A percentile compares a stretch with the other conserved stretches of the same genome.
These are phyloP conservation scores for Yamadazyma ubonensis DNA, from an alignment of 805 yeast species.

Conservation along the genomic window DNA sequence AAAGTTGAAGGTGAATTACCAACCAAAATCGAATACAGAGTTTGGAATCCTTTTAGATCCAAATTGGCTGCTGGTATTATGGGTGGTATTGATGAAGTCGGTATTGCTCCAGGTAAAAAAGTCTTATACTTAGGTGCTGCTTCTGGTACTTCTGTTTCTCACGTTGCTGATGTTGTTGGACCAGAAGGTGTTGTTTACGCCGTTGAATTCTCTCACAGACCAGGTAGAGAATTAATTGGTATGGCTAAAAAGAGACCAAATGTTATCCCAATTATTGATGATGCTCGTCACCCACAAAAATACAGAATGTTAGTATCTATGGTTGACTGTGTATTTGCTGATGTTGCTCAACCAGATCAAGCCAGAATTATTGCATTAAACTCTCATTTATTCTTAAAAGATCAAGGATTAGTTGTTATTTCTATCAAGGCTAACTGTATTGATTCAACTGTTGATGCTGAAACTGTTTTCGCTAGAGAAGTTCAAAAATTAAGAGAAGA, in stretches of 20 bases:
- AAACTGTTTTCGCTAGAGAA: conserved; percentile 98
- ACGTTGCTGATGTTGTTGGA: conserved; percentile 97
- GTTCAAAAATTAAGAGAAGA: conserved; percentile 98
- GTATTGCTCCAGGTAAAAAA: conserved; percentile 97
- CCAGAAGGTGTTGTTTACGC: conserved; percentile 99
- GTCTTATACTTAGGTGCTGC: conserved; percentile 98
- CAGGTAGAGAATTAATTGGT: conserved; percentile 97
- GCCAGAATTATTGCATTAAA: conserved; percentile 99
- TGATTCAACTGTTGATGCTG: conserved; percentile 99
- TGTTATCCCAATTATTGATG: conserved; percentile 97
- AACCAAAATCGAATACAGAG: conserved; percentile 97
- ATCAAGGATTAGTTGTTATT: conserved; percentile 97
- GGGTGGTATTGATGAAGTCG: conserved; percentile 98
- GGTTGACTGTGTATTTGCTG: conserved; percentile 99
- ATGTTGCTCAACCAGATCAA: conserved; percentile 99
- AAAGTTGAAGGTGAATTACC: conserved; percentile 84
- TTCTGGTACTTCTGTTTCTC: conserved; percentile 98
- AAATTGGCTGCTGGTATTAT: conserved; percentile 99
- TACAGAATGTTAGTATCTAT: conserved; percentile 98
- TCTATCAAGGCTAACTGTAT: conserved; percentile 99
- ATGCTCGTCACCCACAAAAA: conserved; percentile 99
- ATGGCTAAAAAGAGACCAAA: conserved; percentile 99
- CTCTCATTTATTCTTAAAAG: conserved; percentile 96
- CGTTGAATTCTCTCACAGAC: conserved; percentile 98
- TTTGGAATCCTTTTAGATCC: conserved; percentile 99